Evolutionary conservation across 306 rosid species (phyloP).

Genomic region (Vachellia collinsii): DNA sequence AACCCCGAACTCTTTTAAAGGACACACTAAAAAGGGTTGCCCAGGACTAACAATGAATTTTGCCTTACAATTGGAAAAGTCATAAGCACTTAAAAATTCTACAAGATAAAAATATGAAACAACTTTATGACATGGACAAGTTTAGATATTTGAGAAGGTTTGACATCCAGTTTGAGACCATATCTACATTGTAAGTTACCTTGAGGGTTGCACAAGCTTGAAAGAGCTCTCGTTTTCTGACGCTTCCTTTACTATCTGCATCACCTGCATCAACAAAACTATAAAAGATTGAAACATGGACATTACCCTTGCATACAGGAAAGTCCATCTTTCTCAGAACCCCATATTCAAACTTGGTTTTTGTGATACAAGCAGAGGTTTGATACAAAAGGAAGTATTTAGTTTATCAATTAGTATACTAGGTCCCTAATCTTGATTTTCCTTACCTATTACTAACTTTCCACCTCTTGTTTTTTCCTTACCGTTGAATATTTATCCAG

Average conservation of each 20-base stretch:
- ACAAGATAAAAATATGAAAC: background rate
- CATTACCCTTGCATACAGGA: background rate
- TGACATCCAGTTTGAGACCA: constrained; percentile 22
- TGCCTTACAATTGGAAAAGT: constrained; percentile 20
- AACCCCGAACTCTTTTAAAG: background rate
- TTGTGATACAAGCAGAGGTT: background rate
- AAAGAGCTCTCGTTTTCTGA: constrained; percentile 76
- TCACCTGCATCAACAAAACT: constrained; percentile 57
- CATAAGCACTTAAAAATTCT: constrained; percentile 21
- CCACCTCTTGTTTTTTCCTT: background rate
- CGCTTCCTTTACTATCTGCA: constrained; percentile 75
- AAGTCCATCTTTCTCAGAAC: constrained; percentile 16
- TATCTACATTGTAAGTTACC: constrained; percentile 53
- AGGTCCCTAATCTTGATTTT: constrained; percentile 5
- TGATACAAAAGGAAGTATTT: background rate
- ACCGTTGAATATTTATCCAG: background rate
- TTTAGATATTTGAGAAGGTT: constrained; percentile 26
- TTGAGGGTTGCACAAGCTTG: constrained; percentile 80
- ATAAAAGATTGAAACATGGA: constrained; percentile 22
- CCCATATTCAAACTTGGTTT: constrained; percentile 27
- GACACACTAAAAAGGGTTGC: constrained; percentile 20
- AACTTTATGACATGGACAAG: background rate
- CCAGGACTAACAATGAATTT: constrained; percentile 13
- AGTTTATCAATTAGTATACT: background rate
- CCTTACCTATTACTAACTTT: background rate